Conservation (phyloP, 495 filamentous ascomycete species). For the Darksidea phi region DNA sequence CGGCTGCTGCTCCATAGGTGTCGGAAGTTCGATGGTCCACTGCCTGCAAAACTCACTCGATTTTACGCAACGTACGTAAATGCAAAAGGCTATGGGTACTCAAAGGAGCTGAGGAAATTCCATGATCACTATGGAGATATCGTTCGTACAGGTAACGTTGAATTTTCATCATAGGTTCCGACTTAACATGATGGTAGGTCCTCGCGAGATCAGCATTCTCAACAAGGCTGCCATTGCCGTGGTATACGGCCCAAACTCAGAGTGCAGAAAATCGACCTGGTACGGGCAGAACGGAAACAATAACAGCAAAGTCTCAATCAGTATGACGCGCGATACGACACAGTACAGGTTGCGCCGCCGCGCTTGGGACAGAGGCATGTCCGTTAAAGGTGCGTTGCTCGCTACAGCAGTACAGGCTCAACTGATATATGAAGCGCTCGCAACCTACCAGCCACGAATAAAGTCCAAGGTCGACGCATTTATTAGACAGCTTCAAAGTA, state of each 20-base stretch:
- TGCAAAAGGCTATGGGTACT: conserved; percentile 14
- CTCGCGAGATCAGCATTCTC: conserved; percentile 43
- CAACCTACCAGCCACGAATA: conserved; percentile 17
- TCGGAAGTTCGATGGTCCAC: conserved; percentile 24
- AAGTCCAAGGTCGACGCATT: conserved; percentile 11
- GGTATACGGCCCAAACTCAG: conserved; percentile 41
- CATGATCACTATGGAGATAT: conserved; percentile 25
- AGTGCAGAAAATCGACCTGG: conserved; percentile 46
- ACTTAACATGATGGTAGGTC: background rate
- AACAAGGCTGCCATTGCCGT: conserved; percentile 42
- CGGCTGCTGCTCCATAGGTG: conserved; percentile 28
- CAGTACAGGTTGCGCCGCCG: conserved; percentile 8
- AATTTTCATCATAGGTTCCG: background rate
- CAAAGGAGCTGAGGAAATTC: conserved; percentile 12
- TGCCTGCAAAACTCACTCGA: conserved; percentile 17
- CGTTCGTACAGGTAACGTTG: conserved; percentile 28
- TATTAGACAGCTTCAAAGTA: conserved; percentile 8
- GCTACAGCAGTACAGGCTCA: too few species aligned
- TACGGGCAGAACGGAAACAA: conserved; percentile 41
- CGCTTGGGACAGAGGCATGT: conserved; percentile 20
- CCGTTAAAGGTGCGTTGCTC: conserved; percentile 22
- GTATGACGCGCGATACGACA: conserved; percentile 42
- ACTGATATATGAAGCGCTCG: background rate
- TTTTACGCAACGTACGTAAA: conserved; percentile 14
- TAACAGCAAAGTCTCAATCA: conserved; percentile 41